phyloP scores from a whole-genome alignment of 2,329 filamentous ascomycete species.

The Diaporthe nobilis region DNA sequence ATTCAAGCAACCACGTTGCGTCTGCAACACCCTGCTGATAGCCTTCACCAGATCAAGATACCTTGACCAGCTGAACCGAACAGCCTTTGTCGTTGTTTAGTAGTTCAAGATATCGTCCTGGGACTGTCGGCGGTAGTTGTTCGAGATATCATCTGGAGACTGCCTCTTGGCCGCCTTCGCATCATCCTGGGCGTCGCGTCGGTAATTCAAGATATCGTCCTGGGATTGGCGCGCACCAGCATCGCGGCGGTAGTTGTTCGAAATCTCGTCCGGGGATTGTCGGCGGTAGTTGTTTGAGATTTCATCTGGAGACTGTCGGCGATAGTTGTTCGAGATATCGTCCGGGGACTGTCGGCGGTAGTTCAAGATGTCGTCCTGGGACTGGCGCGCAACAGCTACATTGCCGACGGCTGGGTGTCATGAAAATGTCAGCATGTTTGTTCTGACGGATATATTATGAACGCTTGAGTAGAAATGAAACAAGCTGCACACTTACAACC shows the following conservation, averaged over 20 bases:
- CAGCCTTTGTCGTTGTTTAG: not conserved
- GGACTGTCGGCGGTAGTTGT: not conserved
- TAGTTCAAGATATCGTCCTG: too few relatives aligned
- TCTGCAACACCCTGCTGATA: not conserved
- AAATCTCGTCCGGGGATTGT: not conserved
- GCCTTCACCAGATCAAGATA: not conserved
- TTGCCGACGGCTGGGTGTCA: not conserved
- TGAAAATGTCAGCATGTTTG: not conserved
- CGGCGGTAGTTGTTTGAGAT: not conserved
- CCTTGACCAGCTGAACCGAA: not conserved
- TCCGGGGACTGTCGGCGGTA: not conserved
- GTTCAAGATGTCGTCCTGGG: not conserved
- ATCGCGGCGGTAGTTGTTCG: not conserved
- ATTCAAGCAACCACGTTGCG: too few relatives aligned
- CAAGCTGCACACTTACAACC: not conserved
- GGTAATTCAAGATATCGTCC: not conserved
- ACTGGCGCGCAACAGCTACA: not conserved
- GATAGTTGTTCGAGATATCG: not conserved
- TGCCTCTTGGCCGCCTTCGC: not conserved
- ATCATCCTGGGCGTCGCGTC: too few relatives aligned
- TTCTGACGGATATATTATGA: not conserved
- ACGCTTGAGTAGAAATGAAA: too few relatives aligned
- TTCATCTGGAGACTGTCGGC: not conserved
- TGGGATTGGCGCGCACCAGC: not conserved
- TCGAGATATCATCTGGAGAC: not conserved